These are phyloP conservation scores for Claviceps sp. DNA, from an alignment of 2,329 filamentous ascomycete species.

Conservation along the genomic window DNA sequence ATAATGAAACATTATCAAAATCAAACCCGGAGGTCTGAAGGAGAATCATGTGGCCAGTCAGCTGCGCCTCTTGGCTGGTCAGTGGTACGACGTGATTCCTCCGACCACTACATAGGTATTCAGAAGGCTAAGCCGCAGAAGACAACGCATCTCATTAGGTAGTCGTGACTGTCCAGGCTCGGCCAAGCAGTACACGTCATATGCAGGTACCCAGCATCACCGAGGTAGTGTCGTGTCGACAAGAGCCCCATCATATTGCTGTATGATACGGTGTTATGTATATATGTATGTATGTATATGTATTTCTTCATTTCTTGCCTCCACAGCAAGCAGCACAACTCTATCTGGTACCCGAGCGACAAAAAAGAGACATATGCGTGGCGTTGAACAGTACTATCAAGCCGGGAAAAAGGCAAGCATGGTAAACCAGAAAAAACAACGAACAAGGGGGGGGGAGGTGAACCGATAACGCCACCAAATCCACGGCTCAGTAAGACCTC, in stretches of 20 bases:
- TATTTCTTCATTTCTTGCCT: not conserved
- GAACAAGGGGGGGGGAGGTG: not conserved
- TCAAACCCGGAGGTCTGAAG: no score
- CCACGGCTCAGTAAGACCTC: constrained; percentile 15
- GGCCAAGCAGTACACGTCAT: not conserved
- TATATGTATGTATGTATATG: not conserved
- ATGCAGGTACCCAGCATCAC: not conserved
- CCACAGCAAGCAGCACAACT: not conserved
- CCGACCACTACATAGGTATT: no score
- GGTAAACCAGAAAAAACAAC: not conserved
- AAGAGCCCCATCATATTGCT: not conserved
- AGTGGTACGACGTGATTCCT: no score
- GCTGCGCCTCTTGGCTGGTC: no score
- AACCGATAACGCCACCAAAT: constrained; percentile 4
- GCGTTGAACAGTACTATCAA: constrained; percentile 1
- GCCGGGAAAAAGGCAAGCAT: not conserved
- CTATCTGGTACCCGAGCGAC: constrained; percentile 1
- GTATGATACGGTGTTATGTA: not conserved
- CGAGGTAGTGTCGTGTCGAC: not conserved
- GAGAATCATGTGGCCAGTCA: no score
- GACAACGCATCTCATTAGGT: no score
- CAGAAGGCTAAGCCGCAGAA: no score
- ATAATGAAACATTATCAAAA: no score
- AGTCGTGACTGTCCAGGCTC: not conserved
- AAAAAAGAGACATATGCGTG: not conserved